phyloP scores from a whole-genome alignment of 148 eudicot genomes.

The Bassia scoparia region DNA sequence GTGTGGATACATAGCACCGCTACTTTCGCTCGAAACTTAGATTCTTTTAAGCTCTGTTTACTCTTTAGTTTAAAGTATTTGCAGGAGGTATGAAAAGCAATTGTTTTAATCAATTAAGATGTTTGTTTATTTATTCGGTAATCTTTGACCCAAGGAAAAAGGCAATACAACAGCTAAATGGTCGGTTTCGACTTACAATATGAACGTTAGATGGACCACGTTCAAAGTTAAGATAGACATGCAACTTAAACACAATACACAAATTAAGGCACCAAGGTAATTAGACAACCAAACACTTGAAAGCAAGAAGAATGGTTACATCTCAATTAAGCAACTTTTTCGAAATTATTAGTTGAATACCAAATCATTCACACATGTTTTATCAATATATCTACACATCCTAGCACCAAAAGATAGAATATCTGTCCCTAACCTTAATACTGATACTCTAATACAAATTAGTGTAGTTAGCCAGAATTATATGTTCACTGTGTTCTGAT shows the following conservation, averaged over 20 bases:
- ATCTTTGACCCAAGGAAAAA: not conserved
- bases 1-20: not conserved
- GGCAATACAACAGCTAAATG: not conserved
- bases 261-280: not conserved
- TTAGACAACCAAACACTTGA: too few relatives aligned
- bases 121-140: not conserved
- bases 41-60: not conserved
- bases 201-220: conserved; percentile 1
- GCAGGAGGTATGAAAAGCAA: conserved; percentile 3
- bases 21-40: not conserved
- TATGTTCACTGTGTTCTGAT: too few relatives aligned
- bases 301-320: too few relatives aligned
- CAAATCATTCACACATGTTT: not conserved
- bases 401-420: not conserved
- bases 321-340: not conserved
- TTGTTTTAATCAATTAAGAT: not conserved
- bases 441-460: too few relatives aligned
- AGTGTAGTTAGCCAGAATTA: too few relatives aligned
- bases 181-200: not conserved
- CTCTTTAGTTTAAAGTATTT: not conserved
- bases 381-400: not conserved
- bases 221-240: conserved; percentile 5
- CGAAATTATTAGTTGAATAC: not conserved
- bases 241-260: not conserved
- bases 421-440: too few relatives aligned